These are phyloP conservation scores for Heliosperma pusillum DNA, from an alignment of 148 eudicot species.

Conservation along the genomic window DNA sequence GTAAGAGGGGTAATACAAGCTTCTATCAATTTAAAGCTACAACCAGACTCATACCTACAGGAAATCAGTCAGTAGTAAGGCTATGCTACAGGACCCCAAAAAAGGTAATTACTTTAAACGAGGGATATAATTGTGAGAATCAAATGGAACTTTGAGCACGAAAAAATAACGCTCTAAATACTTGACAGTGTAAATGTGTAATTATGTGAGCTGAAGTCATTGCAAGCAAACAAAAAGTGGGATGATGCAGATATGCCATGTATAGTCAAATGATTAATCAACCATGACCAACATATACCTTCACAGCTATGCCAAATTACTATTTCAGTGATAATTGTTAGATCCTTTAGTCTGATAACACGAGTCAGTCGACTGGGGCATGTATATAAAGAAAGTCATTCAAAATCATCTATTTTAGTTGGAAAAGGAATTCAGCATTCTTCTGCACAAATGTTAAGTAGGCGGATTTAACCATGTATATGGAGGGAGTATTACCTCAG, in stretches of 20 bases:
- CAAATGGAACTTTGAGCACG: not conserved
- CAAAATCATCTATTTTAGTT: conserved; percentile 6
- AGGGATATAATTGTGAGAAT: not conserved
- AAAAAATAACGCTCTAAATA: conserved; percentile 2
- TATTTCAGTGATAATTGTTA: conserved; percentile 3
- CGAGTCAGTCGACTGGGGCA: not conserved
- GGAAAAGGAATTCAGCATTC: not conserved
- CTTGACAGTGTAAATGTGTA: not conserved
- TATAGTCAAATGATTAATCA: conserved; percentile 12
- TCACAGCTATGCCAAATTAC: not conserved
- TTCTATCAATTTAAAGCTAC: not conserved
- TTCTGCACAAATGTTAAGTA: not conserved
- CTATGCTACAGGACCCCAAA: not conserved
- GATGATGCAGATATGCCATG: not conserved
- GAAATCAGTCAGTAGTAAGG: not conserved
- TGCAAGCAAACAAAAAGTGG: conserved; percentile 5
- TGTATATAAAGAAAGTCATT: not conserved
- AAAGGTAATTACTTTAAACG: not conserved
- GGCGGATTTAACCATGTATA: too few species aligned
- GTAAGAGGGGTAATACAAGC: too few species aligned
- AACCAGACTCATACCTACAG: not conserved
- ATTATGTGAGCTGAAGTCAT: conserved; percentile 12
- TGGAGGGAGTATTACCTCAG: too few species aligned
- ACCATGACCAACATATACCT: conserved; percentile 8
- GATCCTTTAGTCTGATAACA: conserved; percentile 11